Evolutionary conservation across 2,329 filamentous ascomycete species (phyloP).

Genomic region (Colletotrichum trifolii): DNA sequence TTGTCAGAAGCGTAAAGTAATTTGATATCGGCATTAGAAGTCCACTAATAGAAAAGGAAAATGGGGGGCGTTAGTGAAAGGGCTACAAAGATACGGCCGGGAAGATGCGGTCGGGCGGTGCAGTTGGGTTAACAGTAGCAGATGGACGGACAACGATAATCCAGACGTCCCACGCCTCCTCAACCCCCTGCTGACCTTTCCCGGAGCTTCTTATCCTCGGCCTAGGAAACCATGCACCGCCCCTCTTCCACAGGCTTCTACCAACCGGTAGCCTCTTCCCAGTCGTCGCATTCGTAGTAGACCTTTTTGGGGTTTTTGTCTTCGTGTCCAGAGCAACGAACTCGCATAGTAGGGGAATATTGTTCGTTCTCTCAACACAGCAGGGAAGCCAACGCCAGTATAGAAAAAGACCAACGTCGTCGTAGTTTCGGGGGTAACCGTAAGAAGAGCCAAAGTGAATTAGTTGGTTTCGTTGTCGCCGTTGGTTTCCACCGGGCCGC

Average conservation of each 20-base stretch:
- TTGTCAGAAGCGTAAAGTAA: constrained; percentile 49
- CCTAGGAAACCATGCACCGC: constrained; percentile 26
- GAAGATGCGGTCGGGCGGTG: constrained; percentile 30
- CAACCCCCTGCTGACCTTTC: constrained; percentile 7
- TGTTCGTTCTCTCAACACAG: constrained; percentile 56
- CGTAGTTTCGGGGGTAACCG: constrained; percentile 48
- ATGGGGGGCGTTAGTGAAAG: constrained; percentile 42
- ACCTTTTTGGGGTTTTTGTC: constrained; percentile 43
- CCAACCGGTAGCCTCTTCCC: constrained; percentile 32
- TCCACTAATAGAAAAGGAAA: constrained; percentile 67
- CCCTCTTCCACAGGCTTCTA: constrained; percentile 28
- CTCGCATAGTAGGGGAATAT: constrained; percentile 55
- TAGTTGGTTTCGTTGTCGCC: constrained; percentile 66
- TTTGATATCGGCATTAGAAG: constrained; percentile 74
- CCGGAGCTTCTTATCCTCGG: constrained; percentile 20
- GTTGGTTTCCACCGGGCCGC: constrained; percentile 60
- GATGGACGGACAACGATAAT: constrained; percentile 24
- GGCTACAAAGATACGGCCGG: constrained; percentile 38
- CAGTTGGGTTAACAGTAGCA: constrained; percentile 31
- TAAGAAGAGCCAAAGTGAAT: constrained; percentile 35
- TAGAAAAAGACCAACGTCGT: constrained; percentile 58
- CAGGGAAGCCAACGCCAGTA: constrained; percentile 60
- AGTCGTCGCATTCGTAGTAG: constrained; percentile 38
- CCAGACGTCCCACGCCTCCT: constrained; percentile 9
- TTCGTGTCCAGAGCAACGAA: constrained; percentile 49